These are phyloP conservation scores for Stevia rebaudiana DNA, from an alignment of 140 eudicot genomes.

Conservation along the genomic window DNA sequence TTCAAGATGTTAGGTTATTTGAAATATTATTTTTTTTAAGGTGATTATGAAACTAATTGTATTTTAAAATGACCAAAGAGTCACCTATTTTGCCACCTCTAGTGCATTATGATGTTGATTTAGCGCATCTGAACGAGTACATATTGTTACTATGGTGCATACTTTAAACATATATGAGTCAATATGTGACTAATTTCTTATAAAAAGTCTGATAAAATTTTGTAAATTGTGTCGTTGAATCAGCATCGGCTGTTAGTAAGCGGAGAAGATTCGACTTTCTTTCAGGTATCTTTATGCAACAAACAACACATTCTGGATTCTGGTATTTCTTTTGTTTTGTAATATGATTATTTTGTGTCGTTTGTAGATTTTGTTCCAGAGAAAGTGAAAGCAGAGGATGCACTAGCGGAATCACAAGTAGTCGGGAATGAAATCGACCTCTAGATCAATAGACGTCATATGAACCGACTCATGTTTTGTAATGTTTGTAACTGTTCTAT, in stretches of 20 bases:
- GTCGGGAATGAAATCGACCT: neutral
- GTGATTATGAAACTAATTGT: too few relatives aligned
- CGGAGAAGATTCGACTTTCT: constrained; percentile 69
- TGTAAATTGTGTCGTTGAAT: constrained; percentile 20
- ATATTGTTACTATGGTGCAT: too few relatives aligned
- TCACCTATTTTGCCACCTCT: too few relatives aligned
- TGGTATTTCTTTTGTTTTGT: neutral
- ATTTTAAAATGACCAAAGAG: too few relatives aligned
- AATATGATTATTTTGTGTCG: neutral
- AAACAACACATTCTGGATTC: neutral
- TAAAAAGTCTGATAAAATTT: neutral
- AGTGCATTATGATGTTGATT: too few relatives aligned
- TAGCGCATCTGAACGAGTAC: too few relatives aligned
- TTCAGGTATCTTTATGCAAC: constrained; percentile 41
- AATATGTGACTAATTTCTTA: neutral
- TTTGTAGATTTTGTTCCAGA: constrained; percentile 71
- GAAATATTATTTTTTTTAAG: too few relatives aligned
- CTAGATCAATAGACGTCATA: neutral
- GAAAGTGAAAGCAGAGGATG: constrained; percentile 76
- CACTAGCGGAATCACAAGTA: constrained; percentile 3
- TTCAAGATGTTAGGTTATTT: too few relatives aligned
- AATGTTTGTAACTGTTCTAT: neutral
- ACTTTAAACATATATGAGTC: too few relatives aligned
- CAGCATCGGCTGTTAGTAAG: constrained; percentile 61
- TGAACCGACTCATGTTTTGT: neutral